Conservation (phyloP, 306 rosid genomes). For the Echinosophora koreensis region DNA sequence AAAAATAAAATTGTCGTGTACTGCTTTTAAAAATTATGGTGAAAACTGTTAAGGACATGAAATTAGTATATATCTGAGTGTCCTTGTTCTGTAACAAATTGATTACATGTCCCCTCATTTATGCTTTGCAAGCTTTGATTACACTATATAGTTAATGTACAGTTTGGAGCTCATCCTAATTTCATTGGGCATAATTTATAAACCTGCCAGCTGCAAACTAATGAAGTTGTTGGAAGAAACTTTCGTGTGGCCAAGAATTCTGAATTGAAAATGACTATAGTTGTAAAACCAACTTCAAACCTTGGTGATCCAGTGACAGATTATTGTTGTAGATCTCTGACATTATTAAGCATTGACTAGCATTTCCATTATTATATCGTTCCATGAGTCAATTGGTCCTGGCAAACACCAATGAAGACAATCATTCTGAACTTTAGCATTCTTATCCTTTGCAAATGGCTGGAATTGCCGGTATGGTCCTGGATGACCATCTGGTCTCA, state of each 20-base stretch:
- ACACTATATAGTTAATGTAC: constrained; percentile 44
- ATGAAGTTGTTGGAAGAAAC: constrained; percentile 9
- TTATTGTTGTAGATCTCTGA: constrained; percentile 13
- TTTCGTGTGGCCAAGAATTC: constrained; percentile 20
- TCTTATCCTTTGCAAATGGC: constrained; percentile 68
- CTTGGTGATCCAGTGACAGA: background rate
- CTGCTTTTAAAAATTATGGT: constrained; percentile 9
- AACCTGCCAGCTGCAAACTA: constrained; percentile 23
- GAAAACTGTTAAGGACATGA: constrained; percentile 1
- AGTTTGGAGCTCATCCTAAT: constrained; percentile 25
- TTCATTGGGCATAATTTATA: constrained; percentile 13
- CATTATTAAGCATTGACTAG: constrained; percentile 51
- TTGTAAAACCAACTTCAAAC: constrained; percentile 26
- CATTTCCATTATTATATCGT: constrained; percentile 81
- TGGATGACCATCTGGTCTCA: constrained; percentile 96
- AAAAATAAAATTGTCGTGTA: background rate
- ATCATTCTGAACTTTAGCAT: constrained; percentile 56
- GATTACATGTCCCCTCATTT: background rate
- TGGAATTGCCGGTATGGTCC: constrained; percentile 87
- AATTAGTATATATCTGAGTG: constrained; percentile 17
- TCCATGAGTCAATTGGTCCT: constrained; percentile 96
- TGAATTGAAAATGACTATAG: constrained; percentile 10
- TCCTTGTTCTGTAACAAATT: constrained; percentile 1
- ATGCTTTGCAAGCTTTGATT: constrained; percentile 42
- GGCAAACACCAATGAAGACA: constrained; percentile 79